A percentile compares a stretch with the other conserved stretches of the same genome.
These are phyloP conservation scores for Diutina sp. DNA, from an alignment of 1,139 yeast species.

Conservation along the genomic window DNA sequence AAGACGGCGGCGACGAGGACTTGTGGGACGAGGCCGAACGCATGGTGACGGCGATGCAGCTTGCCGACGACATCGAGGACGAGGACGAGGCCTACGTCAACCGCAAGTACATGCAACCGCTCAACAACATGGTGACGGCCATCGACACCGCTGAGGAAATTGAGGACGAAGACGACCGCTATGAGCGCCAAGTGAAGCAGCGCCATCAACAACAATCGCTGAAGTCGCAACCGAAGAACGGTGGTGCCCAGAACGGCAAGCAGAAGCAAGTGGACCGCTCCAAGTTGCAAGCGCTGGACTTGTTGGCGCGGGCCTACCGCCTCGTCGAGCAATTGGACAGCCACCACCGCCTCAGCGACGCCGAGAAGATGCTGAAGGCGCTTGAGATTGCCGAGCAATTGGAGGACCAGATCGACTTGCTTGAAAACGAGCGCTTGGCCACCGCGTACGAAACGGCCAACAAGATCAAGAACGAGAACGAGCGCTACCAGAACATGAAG, in stretches of 20 bases:
- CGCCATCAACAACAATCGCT: background rate
- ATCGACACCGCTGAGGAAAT: background rate
- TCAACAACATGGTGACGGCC: background rate
- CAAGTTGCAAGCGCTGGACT: background rate
- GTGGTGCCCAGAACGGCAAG: background rate
- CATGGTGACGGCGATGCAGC: background rate
- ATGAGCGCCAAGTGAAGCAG: background rate
- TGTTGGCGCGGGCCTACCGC: background rate
- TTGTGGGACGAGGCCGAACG: conserved; percentile 1
- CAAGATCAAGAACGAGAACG: background rate
- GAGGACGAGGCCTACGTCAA: background rate
- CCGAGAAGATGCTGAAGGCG: background rate
- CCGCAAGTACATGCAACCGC: background rate
- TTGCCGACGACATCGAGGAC: background rate
- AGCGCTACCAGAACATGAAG: background rate
- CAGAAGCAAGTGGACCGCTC: background rate
- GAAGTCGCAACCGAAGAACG: background rate
- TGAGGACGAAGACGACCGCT: background rate
- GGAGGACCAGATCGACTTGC: background rate
- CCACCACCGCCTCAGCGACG: background rate
- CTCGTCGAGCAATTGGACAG: background rate
- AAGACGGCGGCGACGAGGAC: background rate
- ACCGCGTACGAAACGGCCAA: background rate
- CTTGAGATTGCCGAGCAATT: background rate
- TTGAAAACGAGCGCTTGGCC: background rate